Evolutionary conservation across 345 rosid species (phyloP).

Genomic region (Aethionema arabicum): DNA sequence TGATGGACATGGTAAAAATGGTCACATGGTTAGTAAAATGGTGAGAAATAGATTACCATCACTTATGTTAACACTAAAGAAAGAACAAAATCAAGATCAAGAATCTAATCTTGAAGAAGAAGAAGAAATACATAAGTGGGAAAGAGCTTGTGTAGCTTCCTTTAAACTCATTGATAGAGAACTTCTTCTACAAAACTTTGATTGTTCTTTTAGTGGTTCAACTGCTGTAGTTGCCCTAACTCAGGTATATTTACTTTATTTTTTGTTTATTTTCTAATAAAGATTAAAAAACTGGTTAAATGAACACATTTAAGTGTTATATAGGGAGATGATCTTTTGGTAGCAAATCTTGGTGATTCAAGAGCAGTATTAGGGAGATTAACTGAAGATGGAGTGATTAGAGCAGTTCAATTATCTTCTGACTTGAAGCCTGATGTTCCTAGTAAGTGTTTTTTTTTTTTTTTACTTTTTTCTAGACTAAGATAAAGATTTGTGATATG

Average conservation of each 20-base stretch:
- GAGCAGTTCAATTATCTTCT: slow-evolving; percentile 64
- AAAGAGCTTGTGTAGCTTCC: slow-evolving; percentile 43
- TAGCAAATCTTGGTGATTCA: slow-evolving; percentile 92
- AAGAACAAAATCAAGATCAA: slow-evolving; percentile 30
- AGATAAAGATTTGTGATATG: no score
- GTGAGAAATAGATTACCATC: slow-evolving; percentile 66
- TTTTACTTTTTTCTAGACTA: slow-evolving; percentile 4
- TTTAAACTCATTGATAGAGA: slow-evolving; percentile 76
- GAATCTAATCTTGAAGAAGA: slow-evolving; percentile 29
- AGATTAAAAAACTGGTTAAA: background rate
- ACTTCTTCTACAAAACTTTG: slow-evolving; percentile 57
- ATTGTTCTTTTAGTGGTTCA: slow-evolving; percentile 79
- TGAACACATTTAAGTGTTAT: background rate
- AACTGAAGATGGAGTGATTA: slow-evolving; percentile 44
- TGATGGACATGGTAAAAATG: slow-evolving; percentile 89
- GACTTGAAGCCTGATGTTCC: slow-evolving; percentile 80
- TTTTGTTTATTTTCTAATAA: background rate
- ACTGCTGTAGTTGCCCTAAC: slow-evolving; percentile 72
- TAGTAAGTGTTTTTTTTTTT: slow-evolving; percentile 44
- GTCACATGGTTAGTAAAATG: slow-evolving; percentile 68
- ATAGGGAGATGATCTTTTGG: slow-evolving; percentile 69
- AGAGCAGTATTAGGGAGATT: slow-evolving; percentile 75
- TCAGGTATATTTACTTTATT: slow-evolving; percentile 44
- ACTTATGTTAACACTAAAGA: slow-evolving; percentile 51
- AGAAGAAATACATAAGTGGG: slow-evolving; percentile 27